Base-by-base conservation (phyloP, 805 yeast genomes). In the Metschnikowia colocasiae region DNA sequence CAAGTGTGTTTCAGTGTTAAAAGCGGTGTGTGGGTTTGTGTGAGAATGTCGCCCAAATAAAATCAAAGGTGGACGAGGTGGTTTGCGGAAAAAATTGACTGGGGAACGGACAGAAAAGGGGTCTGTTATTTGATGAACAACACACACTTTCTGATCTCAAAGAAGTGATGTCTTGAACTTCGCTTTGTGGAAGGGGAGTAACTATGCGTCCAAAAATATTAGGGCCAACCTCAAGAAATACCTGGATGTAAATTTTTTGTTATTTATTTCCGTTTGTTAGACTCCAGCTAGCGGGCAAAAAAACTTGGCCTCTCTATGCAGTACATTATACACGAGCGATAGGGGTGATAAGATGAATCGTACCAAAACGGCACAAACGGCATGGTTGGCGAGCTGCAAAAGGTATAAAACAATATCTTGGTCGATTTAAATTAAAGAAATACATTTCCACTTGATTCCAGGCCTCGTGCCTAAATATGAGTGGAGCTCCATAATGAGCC, bases 81-180 rank as follows among this genome's bases (percentile, higher is more conserved):
- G 32, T 16, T 41, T 32, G 45, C 45, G 45, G 39, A 40, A 40
- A 40, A 32, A 40, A 39, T 27, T 27, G 33, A 39, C 42, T n/a
- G 18, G 42, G 13, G n/a, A 15, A 20, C 25, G 20, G 26, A 30
- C 42, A 29, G 19, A 39, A 26, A 13, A 39, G 42, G 42, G 42
- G 42, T 29, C 18, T 27, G 18, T 7, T 39, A 39, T 19, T 36
- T 16, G 34, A 30, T 9, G 18, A 20, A 18, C 33, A 39, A 15
- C 8, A 7, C 23, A 29, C 18, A 10, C 33, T 39, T 27, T 33
- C 10, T 25, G 38, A 32, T 15, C 16, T 32, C 6, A n/a, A 22
- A 5, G 2, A 16, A 8, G 38, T 19, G 12, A 25, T 31, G 30
- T 9, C 5, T 12, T 33, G 39, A 33, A 26, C 13, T 15, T 40